Evolutionary conservation across 1,139 yeast genomes (phyloP), one percentile per base, ranked within the genome.

Genomic region (Suhomyces bolitotheri): DNA sequence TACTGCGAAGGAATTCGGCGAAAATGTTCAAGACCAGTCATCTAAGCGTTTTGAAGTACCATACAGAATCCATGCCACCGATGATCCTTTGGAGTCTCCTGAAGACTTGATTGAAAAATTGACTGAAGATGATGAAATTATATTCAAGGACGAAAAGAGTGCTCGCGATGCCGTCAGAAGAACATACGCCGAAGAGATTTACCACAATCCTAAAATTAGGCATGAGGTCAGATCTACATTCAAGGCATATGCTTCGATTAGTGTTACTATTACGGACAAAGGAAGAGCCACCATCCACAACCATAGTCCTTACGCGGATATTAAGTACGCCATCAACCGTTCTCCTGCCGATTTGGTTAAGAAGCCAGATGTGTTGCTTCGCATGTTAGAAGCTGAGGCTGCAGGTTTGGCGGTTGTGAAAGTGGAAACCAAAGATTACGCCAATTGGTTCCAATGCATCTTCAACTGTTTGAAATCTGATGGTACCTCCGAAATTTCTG

Each of bases 341-440:
- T 73, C 87, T 1, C 82, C 92, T 8, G 74, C 75, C 8, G 92
- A 89, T 41, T 76, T 94, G 50, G 76, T 78, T 4, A 71, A 70
- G 28, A 72, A 78, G 34, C 97, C 98, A 0, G 95, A 88, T 51
- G 66, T 84, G 19, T 85, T 85, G 46, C 69, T 94, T 51, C 77
- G 95, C 52, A 92, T 92, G 96, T 65, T 90, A 34, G 90, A 85
- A 53, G 98, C 98, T 2, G 98, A 92, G 56, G 61, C 64, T 59
- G 50, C 77, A 64, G 76, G 95, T 64, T 58, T 73, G 33, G 64
- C 72, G 10, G 71, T 71, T 19, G 59, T 76, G 25, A 66, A 70
- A 36, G 72, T 77, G 29, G 71, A 70, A 38, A 66, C 73, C 12
- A 62, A 62, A 40, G 73, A 68, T 42, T 66, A 53, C 41, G 61